These are phyloP conservation scores for Thalassiosira oceanica DNA, from an alignment of 352 stramenopile genomes.

Conservation along the genomic window DNA sequence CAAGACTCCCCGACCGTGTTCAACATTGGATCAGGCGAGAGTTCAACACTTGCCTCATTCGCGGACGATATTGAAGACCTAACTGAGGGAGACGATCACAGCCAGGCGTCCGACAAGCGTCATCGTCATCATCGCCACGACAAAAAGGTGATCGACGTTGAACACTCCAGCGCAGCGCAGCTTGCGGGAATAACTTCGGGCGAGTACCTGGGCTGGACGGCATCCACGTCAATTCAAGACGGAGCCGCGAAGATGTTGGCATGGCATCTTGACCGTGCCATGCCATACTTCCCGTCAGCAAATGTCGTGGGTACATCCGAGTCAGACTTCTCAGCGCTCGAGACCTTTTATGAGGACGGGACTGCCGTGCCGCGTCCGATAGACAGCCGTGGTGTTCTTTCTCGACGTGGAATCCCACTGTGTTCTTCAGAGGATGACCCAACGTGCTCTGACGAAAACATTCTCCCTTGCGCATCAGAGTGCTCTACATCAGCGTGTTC, in stretches of 20 bases:
- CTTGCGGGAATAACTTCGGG: slow-evolving; percentile 20
- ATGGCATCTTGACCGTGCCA: slow-evolving; percentile 66
- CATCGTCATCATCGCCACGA: no score
- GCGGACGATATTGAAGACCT: slow-evolving; percentile 28
- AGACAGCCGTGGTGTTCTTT: slow-evolving; percentile 47
- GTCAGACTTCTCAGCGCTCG: slow-evolving; percentile 5
- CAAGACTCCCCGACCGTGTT: slow-evolving; percentile 40
- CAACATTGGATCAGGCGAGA: slow-evolving; percentile 44
- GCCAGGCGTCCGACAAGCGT: slow-evolving; percentile 1
- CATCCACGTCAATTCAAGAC: slow-evolving; percentile 43
- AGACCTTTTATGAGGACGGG: background rate
- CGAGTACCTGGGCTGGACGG: slow-evolving; percentile 46
- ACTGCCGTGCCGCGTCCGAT: background rate
- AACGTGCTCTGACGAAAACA: slow-evolving; percentile 16
- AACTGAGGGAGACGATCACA: background rate
- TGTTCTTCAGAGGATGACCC: slow-evolving; percentile 19
- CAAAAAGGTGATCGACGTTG: slow-evolving; percentile 36
- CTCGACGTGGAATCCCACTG: slow-evolving; percentile 21
- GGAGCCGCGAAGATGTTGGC: slow-evolving; percentile 58
- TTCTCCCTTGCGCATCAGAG: slow-evolving; percentile 67
- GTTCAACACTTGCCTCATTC: slow-evolving; percentile 23
- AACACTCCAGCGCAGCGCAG: slow-evolving; percentile 25
- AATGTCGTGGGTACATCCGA: slow-evolving; percentile 4
- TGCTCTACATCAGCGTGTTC: slow-evolving; percentile 60
- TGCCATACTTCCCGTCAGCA: slow-evolving; percentile 45